Conservation (phyloP, 2,329 filamentous ascomycete genomes). For the Mollisia scopiformis region DNA sequence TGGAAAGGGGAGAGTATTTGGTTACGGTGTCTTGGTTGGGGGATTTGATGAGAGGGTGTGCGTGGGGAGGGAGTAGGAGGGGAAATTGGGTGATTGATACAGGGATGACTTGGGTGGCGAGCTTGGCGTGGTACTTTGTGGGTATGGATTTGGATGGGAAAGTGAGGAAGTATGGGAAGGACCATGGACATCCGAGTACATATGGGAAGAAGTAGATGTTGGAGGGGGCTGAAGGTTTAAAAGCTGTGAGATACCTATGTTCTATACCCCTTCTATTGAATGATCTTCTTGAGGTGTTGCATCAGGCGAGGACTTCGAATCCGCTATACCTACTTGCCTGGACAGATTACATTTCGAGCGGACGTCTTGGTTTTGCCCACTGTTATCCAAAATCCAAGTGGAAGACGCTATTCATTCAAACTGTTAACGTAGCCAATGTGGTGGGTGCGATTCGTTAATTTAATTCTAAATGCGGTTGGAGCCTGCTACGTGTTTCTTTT, state of each 20-base stretch:
- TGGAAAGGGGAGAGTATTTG: conserved; percentile 81
- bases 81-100: conserved; percentile 65
- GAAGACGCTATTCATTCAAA: too few species aligned
- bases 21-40: conserved; percentile 78
- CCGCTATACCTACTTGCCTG: too few species aligned
- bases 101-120: conserved; percentile 54
- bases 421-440: too few species aligned
- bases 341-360: too few species aligned
- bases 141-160: conserved; percentile 58
- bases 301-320: too few species aligned
- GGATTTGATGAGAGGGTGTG: conserved; percentile 67
- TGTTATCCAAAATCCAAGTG: too few species aligned
- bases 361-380: too few species aligned
- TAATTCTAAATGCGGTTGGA: too few species aligned
- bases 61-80: conserved; percentile 57
- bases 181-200: conserved; percentile 59
- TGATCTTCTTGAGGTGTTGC: neutral
- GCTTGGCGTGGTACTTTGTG: conserved; percentile 61
- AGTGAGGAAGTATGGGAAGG: conserved; percentile 58
- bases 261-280: neutral
- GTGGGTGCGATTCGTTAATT: too few species aligned
- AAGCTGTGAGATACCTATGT: neutral
- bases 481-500: too few species aligned
- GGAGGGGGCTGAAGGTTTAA: neutral
- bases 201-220: conserved; percentile 26